phyloP scores from a whole-genome alignment of 108 stramenopile species.

The Cyclotella sp. region DNA sequence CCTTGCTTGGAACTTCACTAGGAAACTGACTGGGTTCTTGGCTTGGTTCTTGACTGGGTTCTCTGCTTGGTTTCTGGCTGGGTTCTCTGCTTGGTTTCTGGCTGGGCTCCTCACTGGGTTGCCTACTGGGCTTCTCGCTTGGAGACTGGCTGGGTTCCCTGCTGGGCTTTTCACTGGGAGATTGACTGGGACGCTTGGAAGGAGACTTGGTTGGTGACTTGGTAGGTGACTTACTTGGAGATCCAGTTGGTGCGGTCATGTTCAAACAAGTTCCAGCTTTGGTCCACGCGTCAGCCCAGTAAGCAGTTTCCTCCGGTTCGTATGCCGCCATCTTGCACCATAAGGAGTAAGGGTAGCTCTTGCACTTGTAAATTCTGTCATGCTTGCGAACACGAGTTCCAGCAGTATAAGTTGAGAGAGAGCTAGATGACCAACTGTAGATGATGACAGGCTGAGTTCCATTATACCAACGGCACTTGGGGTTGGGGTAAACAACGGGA shows the following conservation, averaged over 20 bases:
- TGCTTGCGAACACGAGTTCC: constrained; percentile 10
- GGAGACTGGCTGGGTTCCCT: no score
- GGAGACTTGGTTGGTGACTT: no score
- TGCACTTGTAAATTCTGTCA: constrained; percentile 12
- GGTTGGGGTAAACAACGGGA: background rate
- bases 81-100: no score
- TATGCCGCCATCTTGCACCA: constrained; percentile 9
- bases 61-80: no score
- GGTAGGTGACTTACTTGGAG: background rate
- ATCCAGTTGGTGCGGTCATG: background rate
- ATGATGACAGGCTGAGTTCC: constrained; percentile 1
- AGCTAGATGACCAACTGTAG: background rate
- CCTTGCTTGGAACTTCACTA: no score
- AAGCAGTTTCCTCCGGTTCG: constrained; percentile 2
- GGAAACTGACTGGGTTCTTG: no score
- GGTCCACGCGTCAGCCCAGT: constrained; percentile 15
- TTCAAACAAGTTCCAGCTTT: background rate
- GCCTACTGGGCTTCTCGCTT: no score
- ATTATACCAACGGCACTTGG: constrained; percentile 8
- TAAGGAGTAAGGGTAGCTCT: background rate
- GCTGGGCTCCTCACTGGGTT: no score
- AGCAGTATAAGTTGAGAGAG: background rate
- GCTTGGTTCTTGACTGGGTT: no score
- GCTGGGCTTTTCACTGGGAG: no score
- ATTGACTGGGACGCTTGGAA: no score